Conservation (phyloP, 768 basidiomycete species). For the Suillus cothurnatus region DNA sequence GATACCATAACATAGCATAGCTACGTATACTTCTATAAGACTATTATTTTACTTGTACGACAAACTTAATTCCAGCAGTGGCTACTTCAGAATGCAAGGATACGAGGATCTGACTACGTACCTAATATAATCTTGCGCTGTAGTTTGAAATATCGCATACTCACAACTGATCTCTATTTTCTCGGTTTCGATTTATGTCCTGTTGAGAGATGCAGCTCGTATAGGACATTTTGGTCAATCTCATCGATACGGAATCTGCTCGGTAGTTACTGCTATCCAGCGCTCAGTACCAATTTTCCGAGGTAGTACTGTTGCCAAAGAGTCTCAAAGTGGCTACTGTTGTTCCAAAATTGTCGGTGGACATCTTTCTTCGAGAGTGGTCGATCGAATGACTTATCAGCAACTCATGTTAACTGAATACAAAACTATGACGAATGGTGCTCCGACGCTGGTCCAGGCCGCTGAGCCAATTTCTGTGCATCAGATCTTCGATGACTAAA, state of each 20-base stretch:
- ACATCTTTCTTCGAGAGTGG: neutral
- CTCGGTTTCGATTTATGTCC: neutral
- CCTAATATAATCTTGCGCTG: neutral
- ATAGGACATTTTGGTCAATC: no score
- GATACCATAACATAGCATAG: no score
- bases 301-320: constrained; percentile 29
- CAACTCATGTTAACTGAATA: constrained; percentile 34
- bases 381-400: constrained; percentile 35
- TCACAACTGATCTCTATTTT: neutral
- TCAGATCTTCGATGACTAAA: neutral
- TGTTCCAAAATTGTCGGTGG: constrained; percentile 26
- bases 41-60: no score
- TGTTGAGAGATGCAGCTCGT: neutral
- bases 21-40: neutral
- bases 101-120: neutral
- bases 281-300: constrained; percentile 2
- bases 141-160: neutral
- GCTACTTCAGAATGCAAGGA: neutral
- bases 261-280: no score
- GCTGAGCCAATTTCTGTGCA: neutral
- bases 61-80: neutral
- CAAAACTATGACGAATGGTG: constrained; percentile 48
- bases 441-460: constrained; percentile 39
- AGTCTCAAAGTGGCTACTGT: constrained; percentile 47
- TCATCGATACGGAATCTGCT: neutral